Percentiles rank a stretch among this genome's conserved stretches.
Conservation (phyloP, 805 yeast species). For the Maudiozyma barnettii region DNA sequence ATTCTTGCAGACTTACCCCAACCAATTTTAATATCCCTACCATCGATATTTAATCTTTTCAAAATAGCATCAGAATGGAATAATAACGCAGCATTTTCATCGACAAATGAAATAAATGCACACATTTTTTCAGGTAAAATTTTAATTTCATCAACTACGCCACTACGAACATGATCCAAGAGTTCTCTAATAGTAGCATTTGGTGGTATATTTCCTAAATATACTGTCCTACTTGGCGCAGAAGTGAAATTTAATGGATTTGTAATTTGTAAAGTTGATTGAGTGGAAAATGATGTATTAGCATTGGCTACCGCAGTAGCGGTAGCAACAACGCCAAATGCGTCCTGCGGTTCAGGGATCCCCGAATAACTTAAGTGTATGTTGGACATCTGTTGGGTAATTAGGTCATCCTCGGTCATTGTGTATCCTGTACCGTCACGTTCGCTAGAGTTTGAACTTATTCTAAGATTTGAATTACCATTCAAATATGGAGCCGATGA, state of each 20-base stretch:
- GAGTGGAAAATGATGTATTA: constrained; percentile 7
- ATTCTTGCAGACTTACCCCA: constrained; percentile 85
- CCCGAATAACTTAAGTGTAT: not conserved
- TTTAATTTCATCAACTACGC: constrained; percentile 71
- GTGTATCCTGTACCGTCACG: not conserved
- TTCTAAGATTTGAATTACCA: not conserved
- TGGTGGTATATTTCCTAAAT: constrained; percentile 80
- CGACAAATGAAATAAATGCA: constrained; percentile 84
- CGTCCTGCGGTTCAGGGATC: not conserved
- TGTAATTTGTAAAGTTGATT: constrained; percentile 10
- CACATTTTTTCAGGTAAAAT: constrained; percentile 78
- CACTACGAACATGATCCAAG: constrained; percentile 84
- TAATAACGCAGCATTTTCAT: constrained; percentile 76
- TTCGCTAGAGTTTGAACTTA: not conserved
- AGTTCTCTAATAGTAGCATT: constrained; percentile 72
- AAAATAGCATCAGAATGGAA: constrained; percentile 91
- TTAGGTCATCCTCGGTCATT: constrained; percentile 1
- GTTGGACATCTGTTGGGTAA: constrained; percentile 2
- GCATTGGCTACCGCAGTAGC: constrained; percentile 23
- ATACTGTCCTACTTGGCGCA: constrained; percentile 78
- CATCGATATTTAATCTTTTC: constrained; percentile 69
- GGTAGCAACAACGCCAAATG: constrained; percentile 8
- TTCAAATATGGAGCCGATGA: not conserved
- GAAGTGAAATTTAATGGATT: constrained; percentile 28
- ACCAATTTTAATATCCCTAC: constrained; percentile 76